Base-by-base conservation (phyloP, 768 basidiomycete genomes). In the Trametes maxima region DNA sequence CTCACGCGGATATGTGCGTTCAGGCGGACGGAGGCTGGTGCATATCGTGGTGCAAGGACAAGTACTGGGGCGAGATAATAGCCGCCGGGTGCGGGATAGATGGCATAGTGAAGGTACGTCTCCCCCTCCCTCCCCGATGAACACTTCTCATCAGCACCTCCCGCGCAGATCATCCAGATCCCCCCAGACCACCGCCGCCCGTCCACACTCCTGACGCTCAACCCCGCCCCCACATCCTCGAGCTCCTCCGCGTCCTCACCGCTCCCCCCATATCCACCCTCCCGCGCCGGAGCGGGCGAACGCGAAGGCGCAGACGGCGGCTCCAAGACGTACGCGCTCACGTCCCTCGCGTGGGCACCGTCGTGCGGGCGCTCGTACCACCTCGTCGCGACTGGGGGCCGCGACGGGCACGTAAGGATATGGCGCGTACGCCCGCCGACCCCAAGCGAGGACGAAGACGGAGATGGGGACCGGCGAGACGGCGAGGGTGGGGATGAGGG, bases 301-400 rank as follows among this genome's bases (percentile, higher is more conserved):
- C 65, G 71, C 19, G 61, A 65, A 22, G 63, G 74, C 33, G 77
- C 77, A 35, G 66, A 66, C 54, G 72, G 45, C 57, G 75, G 28
- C 28, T 33, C 80, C 11, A 73, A 79, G 14, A 77, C 82, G 3
- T 85, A 79, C 42, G 84, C 95, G 2, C 83, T 96, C 51, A 91
- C 90, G 0, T 87, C 89, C 33, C 84, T 98, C 37, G 80, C 94
- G 16, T 99, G 95, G 95, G 94, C 96, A 0, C 92, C 97, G 0
- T 89, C 89, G 0, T 96, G 94, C 61, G 97, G 96, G 6, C 82
- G 97, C 25, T 92, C 92, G 0, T 96, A 94, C 74, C 96, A 98
- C 69, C 88, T 98, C 40, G 82, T 98, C 60, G 97, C 96, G 1
- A 92, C 94, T 0, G 97, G 95, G 16, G 80, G 86, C 33, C 81